Conservation (phyloP, 371 early-diverging fungal species). For the Polyrhizophydium stewartii region DNA sequence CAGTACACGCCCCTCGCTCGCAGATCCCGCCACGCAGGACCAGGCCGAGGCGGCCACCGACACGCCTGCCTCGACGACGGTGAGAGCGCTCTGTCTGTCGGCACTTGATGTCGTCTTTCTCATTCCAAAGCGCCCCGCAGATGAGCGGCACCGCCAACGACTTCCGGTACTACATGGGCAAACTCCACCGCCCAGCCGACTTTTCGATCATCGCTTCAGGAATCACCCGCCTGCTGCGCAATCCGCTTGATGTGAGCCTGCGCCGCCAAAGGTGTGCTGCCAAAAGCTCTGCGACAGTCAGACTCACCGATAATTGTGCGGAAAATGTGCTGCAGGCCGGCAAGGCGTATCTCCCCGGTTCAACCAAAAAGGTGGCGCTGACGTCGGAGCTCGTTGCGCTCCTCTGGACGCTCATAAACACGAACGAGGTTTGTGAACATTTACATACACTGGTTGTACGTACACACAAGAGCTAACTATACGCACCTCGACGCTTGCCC, state of each 20-base stretch:
- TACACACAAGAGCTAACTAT: too few relatives aligned
- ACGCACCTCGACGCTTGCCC: too few relatives aligned
- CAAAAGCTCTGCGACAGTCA: too few relatives aligned
- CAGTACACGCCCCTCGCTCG: too few relatives aligned
- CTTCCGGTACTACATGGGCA: slow-evolving; percentile 68
- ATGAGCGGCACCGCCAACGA: slow-evolving; percentile 16
- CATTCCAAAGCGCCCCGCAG: too few relatives aligned
- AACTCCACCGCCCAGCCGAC: slow-evolving; percentile 73
- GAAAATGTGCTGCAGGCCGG: slow-evolving; percentile 41
- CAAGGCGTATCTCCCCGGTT: slow-evolving; percentile 73
- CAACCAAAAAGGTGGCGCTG: slow-evolving; percentile 66
- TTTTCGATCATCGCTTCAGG: slow-evolving; percentile 70
- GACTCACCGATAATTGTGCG: too few relatives aligned
- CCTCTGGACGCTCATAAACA: slow-evolving; percentile 77
- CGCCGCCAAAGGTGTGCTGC: background rate
- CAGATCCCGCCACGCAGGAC: too few relatives aligned
- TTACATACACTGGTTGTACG: background rate
- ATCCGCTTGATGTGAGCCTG: slow-evolving; percentile 64
- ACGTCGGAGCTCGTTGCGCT: slow-evolving; percentile 74
- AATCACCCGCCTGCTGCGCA: slow-evolving; percentile 69
- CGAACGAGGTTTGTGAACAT: slow-evolving; percentile 56
- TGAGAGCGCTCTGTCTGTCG: too few relatives aligned
- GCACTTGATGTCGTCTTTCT: too few relatives aligned
- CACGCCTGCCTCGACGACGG: too few relatives aligned
- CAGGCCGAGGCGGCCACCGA: too few relatives aligned